A percentile compares a stretch with the other conserved stretches of the same genome.
phyloP scores from a whole-genome alignment of 805 yeast genomes.

The Candida insectorum region DNA sequence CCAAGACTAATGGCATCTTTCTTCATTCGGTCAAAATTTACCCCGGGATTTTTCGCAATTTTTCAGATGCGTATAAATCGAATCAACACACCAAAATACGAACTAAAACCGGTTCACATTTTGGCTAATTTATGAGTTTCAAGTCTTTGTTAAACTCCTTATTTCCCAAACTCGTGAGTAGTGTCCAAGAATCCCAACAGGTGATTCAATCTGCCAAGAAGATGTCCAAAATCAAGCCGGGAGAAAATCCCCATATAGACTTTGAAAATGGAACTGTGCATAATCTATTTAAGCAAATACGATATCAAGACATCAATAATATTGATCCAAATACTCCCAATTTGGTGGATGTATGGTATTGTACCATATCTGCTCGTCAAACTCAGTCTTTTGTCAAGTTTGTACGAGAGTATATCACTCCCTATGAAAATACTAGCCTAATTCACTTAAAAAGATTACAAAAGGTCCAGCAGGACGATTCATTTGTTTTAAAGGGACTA shows the following conservation, averaged over 20 bases:
- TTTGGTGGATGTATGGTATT: slow-evolving; percentile 45
- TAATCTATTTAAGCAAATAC: slow-evolving; percentile 44
- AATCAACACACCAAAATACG: not conserved
- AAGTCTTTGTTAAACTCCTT: slow-evolving; percentile 2
- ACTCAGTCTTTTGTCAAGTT: slow-evolving; percentile 24
- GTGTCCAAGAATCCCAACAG: slow-evolving; percentile 2
- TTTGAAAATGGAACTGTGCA: slow-evolving; percentile 43
- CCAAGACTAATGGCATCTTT: too few species aligned
- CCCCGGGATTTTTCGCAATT: slow-evolving; percentile 6
- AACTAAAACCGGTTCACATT: not conserved
- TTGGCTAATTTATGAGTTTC: slow-evolving; percentile 1
- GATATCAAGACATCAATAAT: slow-evolving; percentile 19
- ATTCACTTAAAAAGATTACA: slow-evolving; percentile 55
- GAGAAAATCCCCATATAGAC: slow-evolving; percentile 35
- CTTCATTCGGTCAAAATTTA: too few species aligned
- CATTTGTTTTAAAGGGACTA: slow-evolving; percentile 31
- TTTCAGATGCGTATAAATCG: not conserved
- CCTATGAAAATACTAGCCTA: slow-evolving; percentile 23
- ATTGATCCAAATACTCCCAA: slow-evolving; percentile 18
- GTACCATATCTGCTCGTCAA: slow-evolving; percentile 39
- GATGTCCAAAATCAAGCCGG: slow-evolving; percentile 5
- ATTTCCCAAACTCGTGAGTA: slow-evolving; percentile 1
- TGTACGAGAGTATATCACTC: slow-evolving; percentile 23
- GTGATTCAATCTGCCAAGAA: slow-evolving; percentile 5
- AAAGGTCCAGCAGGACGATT: slow-evolving; percentile 20